phyloP scores from a whole-genome alignment of 2,329 filamentous ascomycete species.

The Calonectria leucothoes region DNA sequence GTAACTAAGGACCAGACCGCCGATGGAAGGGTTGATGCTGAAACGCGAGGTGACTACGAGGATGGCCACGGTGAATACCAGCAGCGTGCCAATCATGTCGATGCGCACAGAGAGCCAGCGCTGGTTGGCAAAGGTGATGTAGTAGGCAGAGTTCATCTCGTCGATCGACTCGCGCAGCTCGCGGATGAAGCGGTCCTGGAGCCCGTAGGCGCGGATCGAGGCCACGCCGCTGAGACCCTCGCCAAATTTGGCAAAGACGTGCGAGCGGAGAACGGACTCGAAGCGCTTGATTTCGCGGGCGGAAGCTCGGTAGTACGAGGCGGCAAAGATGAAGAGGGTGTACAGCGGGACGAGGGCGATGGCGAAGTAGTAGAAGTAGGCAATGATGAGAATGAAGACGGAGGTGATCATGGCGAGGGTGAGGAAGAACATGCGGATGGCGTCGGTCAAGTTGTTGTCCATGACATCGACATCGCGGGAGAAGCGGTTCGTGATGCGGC shows the following conservation, averaged over 20 bases:
- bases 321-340: constrained; percentile 82
- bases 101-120: constrained; percentile 90
- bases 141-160: constrained; percentile 94
- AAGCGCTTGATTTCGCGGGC: constrained; percentile 95
- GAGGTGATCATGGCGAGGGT: constrained; percentile 85
- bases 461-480: constrained; percentile 96
- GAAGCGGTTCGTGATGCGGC: constrained; percentile 96
- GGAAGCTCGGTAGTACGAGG: constrained; percentile 89
- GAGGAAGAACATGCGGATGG: constrained; percentile 92
- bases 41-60: constrained; percentile 93
- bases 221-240: constrained; percentile 88
- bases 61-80: constrained; percentile 91
- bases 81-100: constrained; percentile 83
- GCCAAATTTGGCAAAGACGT: constrained; percentile 90
- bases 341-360: constrained; percentile 73
- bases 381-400: constrained; percentile 90
- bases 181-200: constrained; percentile 78
- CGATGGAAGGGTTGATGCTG: constrained; percentile 84
- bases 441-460: constrained; percentile 91
- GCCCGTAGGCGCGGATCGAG: constrained; percentile 89
- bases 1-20: constrained; percentile 90
- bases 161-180: constrained; percentile 82
- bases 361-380: constrained; percentile 92
- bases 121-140: constrained; percentile 94
- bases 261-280: constrained; percentile 87